Evolutionary conservation across 306 rosid genomes (phyloP).

Genomic region (Cucurbita ficifolia): DNA sequence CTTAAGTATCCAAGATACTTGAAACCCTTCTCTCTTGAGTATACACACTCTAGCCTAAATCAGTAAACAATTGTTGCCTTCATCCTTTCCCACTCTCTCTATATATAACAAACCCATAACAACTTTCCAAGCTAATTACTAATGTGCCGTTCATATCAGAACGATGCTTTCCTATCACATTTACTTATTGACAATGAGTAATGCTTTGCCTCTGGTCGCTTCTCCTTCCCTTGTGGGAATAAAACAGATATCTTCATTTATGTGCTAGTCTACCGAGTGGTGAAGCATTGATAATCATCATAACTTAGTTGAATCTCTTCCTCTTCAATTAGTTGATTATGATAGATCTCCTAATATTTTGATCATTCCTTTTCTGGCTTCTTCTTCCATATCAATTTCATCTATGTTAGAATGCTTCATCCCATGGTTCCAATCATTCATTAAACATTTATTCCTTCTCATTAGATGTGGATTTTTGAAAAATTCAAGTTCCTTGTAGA

Average conservation of each 20-base stretch:
- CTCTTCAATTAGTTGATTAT: background rate
- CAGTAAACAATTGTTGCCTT: too few relatives aligned
- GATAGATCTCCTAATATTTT: background rate
- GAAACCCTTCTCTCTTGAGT: too few relatives aligned
- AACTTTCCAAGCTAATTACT: too few relatives aligned
- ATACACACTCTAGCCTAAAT: too few relatives aligned
- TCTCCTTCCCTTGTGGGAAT: background rate
- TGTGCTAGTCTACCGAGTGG: background rate
- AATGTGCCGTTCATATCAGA: too few relatives aligned
- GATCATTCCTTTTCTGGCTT: background rate
- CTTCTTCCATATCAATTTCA: background rate
- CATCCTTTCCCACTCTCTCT: too few relatives aligned
- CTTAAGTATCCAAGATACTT: too few relatives aligned
- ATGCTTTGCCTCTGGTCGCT: background rate
- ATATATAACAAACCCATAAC: too few relatives aligned
- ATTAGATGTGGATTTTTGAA: background rate
- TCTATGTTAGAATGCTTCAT: background rate
- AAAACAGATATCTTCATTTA: background rate
- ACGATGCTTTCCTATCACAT: background rate
- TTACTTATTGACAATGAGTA: background rate
- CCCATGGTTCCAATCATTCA: background rate
- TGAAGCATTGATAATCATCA: background rate
- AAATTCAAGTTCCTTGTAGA: background rate
- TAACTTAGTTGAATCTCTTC: background rate
- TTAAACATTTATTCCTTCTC: background rate